Percentiles rank a stretch among this genome's conserved stretches.
Conservation (phyloP, 2,329 filamentous ascomycete species). For the Ploettnerulaceae sp. region DNA sequence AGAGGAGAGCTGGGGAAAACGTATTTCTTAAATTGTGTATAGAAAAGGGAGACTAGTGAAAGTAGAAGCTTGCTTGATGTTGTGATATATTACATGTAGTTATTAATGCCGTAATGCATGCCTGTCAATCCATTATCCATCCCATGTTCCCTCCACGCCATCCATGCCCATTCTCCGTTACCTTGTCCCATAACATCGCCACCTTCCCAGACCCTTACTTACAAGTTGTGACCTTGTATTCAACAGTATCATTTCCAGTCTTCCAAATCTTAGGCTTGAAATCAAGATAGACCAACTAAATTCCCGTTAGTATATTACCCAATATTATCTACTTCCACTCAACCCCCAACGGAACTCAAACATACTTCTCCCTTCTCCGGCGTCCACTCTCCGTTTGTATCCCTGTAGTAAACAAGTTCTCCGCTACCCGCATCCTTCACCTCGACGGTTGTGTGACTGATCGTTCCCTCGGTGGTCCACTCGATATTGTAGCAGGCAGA, state of each 20-base stretch:
- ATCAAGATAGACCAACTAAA: constrained; percentile 40
- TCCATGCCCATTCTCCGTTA: no score
- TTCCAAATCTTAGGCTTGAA: constrained; percentile 43
- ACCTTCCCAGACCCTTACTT: no score
- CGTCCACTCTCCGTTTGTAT: constrained; percentile 43
- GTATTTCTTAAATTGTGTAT: no score
- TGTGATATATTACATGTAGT: no score
- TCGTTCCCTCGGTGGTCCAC: constrained; percentile 37
- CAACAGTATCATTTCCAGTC: constrained; percentile 42
- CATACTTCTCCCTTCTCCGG: constrained; percentile 40
- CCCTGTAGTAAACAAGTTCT: constrained; percentile 42
- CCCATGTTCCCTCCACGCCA: no score
- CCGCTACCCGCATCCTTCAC: constrained; percentile 36
- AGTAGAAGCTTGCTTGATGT: no score
- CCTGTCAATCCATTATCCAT: no score
- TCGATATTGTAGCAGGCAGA: constrained; percentile 39
- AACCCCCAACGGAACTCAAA: background rate
- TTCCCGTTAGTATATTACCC: constrained; percentile 5
- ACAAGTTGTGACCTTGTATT: constrained; percentile 39
- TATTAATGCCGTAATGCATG: no score
- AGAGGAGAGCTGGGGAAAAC: no score
- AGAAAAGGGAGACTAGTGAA: no score
- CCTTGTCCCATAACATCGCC: no score
- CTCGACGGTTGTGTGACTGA: constrained; percentile 41
- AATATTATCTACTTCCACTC: background rate